These are phyloP conservation scores for Candida glaebosa DNA, from an alignment of 805 yeast species.

Conservation along the genomic window DNA sequence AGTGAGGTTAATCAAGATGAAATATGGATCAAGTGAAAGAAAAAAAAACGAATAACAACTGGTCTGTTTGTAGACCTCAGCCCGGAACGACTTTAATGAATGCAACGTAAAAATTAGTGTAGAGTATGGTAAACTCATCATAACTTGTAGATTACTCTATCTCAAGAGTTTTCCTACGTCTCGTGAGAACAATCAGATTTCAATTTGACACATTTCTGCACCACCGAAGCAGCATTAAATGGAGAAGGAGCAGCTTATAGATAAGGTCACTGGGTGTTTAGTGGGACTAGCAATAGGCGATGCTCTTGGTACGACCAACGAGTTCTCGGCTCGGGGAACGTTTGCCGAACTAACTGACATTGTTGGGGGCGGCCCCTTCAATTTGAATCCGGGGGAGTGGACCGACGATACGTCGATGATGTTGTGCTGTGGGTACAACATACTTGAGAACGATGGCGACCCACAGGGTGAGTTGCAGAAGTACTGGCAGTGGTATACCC, in stretches of 20 bases:
- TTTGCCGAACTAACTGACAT: constrained; percentile 1
- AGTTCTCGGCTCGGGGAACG: neutral
- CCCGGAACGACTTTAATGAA: too few relatives aligned
- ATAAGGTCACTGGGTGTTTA: too few relatives aligned
- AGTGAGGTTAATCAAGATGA: neutral
- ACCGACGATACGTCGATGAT: neutral
- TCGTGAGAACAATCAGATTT: too few relatives aligned
- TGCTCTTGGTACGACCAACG: neutral
- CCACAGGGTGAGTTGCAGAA: neutral
- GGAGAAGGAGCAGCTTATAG: too few relatives aligned
- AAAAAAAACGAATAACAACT: neutral
- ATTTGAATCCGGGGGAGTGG: constrained; percentile 1
- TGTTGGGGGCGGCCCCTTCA: constrained; percentile 1
- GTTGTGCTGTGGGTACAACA: neutral
- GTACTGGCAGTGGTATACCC: constrained; percentile 1
- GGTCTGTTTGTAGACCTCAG: too few relatives aligned
- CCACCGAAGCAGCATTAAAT: too few relatives aligned
- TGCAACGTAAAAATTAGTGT: too few relatives aligned
- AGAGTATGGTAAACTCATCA: too few relatives aligned
- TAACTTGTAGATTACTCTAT: too few relatives aligned
- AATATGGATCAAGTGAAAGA: neutral
- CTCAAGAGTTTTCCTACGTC: too few relatives aligned
- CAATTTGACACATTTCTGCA: too few relatives aligned
- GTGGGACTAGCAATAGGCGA: neutral
- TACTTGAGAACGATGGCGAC: neutral